Evolutionary conservation across 2,329 filamentous ascomycete genomes (phyloP), one percentile per base, ranked within the genome.

Genomic region (Rosellinia necatrix): DNA sequence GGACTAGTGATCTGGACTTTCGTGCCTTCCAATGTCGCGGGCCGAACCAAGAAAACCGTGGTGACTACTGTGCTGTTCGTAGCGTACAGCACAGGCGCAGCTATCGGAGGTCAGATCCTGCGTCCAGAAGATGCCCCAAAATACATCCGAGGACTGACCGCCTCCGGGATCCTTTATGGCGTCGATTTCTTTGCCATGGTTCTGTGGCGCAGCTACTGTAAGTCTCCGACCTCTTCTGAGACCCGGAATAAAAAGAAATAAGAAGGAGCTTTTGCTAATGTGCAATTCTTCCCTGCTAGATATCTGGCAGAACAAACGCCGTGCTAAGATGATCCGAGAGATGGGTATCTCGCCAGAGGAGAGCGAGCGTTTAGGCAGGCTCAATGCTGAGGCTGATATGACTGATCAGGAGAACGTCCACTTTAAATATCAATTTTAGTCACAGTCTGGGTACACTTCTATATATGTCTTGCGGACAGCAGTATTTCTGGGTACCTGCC

Each of bases 1-100:
- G 13, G 9, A 22, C 6, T 49, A 55, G 44, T 71, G 64, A 70
- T 70, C 46, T 71, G 69, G 70, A 71, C 68, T 2, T 69, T 72
- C 54, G 42, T 67, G 4, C 69, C 70, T 2, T 71, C 62, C 47
- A 66, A 64, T 35, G 57, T 64, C 13, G 64, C 64, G 1, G 64
- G 64, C 8, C 24, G 62, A 10, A 66, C 64, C 4, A 66, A 64
- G 47, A 66, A 64, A 51, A 61, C 64, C 1, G 59, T 64, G 2
- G 58, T 58, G 2, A 47, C 52, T 10, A 57, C 55, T 3, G 49
- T 64, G 7, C 42, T 62, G 15, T 61, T 66, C 40, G 41, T 64
- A 17, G 60, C 53, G 5, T 66, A 64, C 47, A 59, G 55, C 42
- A 48, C 48, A 6, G 63, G 63, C 27, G 64, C 62, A 34, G 42